Percentiles rank a stretch among this genome's conserved stretches.
Conservation (phyloP, 495 filamentous ascomycete genomes). For the Saxophila tyrrhenica region DNA sequence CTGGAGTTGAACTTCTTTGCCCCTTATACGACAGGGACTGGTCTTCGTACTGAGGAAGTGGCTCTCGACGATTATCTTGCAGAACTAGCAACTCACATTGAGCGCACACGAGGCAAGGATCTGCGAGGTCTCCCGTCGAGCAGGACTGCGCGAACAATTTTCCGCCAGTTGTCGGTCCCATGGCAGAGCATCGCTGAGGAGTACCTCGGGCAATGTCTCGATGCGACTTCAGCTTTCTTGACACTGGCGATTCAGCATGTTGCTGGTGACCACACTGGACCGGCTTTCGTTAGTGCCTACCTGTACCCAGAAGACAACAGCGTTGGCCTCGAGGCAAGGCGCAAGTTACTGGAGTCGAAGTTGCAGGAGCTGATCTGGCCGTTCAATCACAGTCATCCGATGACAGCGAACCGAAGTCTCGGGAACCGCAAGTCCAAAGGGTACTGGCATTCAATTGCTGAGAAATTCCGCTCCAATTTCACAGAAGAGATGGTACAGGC, state of each 20-base stretch:
- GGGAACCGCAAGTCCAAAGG: no score
- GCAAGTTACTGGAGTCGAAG: not conserved
- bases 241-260: not conserved
- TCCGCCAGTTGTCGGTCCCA: not conserved
- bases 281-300: not conserved
- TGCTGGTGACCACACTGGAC: not conserved
- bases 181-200: not conserved
- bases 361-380: not conserved
- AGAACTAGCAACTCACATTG: not conserved
- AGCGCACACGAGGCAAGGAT: not conserved
- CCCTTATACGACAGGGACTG: not conserved
- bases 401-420: not conserved
- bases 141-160: not conserved
- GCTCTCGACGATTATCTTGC: not conserved
- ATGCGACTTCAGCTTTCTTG: not conserved
- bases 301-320: not conserved
- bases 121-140: not conserved
- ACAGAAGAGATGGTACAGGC: not conserved
- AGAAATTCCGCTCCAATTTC: not conserved
- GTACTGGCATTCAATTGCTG: not conserved
- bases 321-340: not conserved
- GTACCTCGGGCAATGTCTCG: not conserved
- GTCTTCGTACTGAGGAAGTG: not conserved
- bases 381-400: not conserved
- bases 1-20: not conserved